phyloP scores from a whole-genome alignment of 257 asterid species.

The Voacanga thouarsii region DNA sequence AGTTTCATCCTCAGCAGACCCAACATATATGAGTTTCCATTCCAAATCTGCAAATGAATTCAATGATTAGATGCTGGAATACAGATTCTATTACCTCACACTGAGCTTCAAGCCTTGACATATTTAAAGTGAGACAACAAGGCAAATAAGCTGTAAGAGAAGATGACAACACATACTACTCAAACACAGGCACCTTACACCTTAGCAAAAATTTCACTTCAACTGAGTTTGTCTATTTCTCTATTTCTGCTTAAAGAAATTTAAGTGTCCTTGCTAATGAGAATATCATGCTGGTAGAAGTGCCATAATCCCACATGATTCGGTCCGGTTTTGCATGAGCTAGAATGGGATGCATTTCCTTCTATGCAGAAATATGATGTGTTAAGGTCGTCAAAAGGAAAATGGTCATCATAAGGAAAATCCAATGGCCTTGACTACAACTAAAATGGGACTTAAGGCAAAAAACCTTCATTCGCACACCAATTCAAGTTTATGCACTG shows the following conservation, averaged over 20 bases:
- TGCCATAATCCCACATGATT: not conserved
- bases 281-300: not conserved
- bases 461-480: not conserved
- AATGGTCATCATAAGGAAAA: no score
- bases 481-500: not conserved
- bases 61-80: conserved; percentile 9
- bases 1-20: conserved; percentile 98
- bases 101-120: not conserved
- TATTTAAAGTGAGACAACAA: not conserved
- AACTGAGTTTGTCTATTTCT: not conserved
- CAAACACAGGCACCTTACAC: not conserved
- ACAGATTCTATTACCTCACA: not conserved
- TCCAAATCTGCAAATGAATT: conserved; percentile 68
- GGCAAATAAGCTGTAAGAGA: not conserved
- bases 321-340: not conserved
- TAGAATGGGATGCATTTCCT: not conserved
- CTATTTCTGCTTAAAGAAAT: not conserved
- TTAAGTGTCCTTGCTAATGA: not conserved
- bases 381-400: not conserved
- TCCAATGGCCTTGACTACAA: not conserved
- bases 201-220: not conserved
- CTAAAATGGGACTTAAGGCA: not conserved
- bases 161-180: not conserved
- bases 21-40: conserved; percentile 96
- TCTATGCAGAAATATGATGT: not conserved